phyloP scores from a whole-genome alignment of 306 rosid genomes.

The Prosopis cineraria region DNA sequence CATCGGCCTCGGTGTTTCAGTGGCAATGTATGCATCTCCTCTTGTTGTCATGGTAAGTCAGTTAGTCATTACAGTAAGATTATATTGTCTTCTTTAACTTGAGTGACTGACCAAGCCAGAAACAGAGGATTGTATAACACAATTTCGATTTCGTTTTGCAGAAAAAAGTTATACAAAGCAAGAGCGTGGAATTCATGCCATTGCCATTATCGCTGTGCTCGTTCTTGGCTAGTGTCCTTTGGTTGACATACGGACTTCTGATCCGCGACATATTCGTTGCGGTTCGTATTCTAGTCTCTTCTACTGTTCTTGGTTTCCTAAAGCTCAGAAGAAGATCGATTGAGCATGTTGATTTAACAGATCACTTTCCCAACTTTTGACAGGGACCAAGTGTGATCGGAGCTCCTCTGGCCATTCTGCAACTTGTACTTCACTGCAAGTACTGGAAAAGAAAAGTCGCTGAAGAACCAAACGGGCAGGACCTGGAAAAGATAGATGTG shows the following conservation, averaged over 20 bases:
- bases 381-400: slow-evolving; percentile 80
- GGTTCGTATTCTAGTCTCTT: slow-evolving; percentile 45
- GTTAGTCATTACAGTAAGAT: neutral
- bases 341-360: slow-evolving; percentile 5
- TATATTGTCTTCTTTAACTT: neutral
- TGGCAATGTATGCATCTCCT: slow-evolving; percentile 76
- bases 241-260: slow-evolving; percentile 74
- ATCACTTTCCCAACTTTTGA: neutral
- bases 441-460: slow-evolving; percentile 48
- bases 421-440: slow-evolving; percentile 67
- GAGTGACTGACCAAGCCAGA: neutral
- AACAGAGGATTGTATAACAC: slow-evolving; percentile 19
- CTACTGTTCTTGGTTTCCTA: neutral
- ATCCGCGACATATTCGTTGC: slow-evolving; percentile 68
- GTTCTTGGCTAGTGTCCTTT: slow-evolving; percentile 56
- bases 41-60: slow-evolving; percentile 69
- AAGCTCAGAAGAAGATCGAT: neutral
- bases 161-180: slow-evolving; percentile 64
- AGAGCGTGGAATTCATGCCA: slow-evolving; percentile 91
- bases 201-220: slow-evolving; percentile 77
- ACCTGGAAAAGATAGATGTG: slow-evolving; percentile 43
- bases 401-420: slow-evolving; percentile 61
- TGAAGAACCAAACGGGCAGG: slow-evolving; percentile 42
- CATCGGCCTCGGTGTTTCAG: slow-evolving; percentile 56
- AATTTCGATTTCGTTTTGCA: slow-evolving; percentile 38